phyloP scores from a whole-genome alignment of 768 basidiomycete species.

The Lentinula edodes region DNA sequence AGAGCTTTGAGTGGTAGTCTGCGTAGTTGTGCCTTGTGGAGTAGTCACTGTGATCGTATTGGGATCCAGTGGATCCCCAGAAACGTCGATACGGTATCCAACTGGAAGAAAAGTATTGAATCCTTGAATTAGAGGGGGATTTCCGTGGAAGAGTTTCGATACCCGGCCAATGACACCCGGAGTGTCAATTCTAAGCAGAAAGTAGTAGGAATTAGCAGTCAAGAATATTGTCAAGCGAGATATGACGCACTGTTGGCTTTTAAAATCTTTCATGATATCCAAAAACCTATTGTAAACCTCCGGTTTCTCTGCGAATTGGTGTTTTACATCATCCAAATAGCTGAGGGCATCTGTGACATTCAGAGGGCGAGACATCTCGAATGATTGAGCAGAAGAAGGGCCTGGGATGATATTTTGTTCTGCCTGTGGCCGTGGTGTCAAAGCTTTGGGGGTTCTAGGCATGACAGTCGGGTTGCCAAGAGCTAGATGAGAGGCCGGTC shows the following conservation, averaged over 20 bases:
- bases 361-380: constrained; percentile 53
- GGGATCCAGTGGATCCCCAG: constrained; percentile 61
- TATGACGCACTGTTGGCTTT: constrained; percentile 77
- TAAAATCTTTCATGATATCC: constrained; percentile 99
- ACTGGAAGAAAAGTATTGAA: constrained; percentile 97
- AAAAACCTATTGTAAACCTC: constrained; percentile 92
- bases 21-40: constrained; percentile 66
- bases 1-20: constrained; percentile 40
- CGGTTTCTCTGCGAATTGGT: constrained; percentile 87
- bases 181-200: constrained; percentile 76
- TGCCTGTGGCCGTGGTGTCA: constrained; percentile 33
- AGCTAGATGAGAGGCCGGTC: constrained; percentile 5
- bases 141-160: constrained; percentile 86
- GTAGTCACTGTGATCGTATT: constrained; percentile 80
- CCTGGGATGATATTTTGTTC: constrained; percentile 14
- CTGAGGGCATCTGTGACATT: constrained; percentile 92
- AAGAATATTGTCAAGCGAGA: constrained; percentile 10
- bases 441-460: constrained; percentile 25
- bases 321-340: constrained; percentile 91
- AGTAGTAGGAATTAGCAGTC: neutral
- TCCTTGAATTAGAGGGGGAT: constrained; percentile 87
- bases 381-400: constrained; percentile 24
- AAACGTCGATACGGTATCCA: constrained; percentile 90
- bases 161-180: constrained; percentile 96
- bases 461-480: neutral